phyloP scores from a whole-genome alignment of 2,329 filamentous ascomycete species.

The Monosporascus cannonballus region DNA sequence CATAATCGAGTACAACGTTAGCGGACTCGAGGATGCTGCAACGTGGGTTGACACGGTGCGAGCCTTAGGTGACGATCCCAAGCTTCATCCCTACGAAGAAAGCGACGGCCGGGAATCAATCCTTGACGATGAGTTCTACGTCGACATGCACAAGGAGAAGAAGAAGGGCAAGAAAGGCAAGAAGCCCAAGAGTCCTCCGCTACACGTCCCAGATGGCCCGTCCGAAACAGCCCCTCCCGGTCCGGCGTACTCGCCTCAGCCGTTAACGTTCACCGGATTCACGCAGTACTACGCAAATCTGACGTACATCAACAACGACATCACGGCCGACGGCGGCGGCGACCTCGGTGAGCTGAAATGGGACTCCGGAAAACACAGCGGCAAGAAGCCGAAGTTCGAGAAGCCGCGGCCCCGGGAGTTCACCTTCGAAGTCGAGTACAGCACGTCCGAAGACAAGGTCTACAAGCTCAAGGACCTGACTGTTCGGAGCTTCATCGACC shows the following conservation, averaged over 20 bases:
- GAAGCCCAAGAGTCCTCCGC: slow-evolving; percentile 52
- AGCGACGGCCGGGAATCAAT: slow-evolving; percentile 14
- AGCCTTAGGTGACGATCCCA: not conserved
- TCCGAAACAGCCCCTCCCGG: slow-evolving; percentile 69
- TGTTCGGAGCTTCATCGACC: slow-evolving; percentile 69
- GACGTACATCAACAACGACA: slow-evolving; percentile 78
- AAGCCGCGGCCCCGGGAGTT: slow-evolving; percentile 59
- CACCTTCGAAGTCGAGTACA: slow-evolving; percentile 77
- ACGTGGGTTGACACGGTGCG: slow-evolving; percentile 34
- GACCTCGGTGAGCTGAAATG: slow-evolving; percentile 38
- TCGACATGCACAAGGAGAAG: slow-evolving; percentile 36
- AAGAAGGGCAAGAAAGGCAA: slow-evolving; percentile 40
- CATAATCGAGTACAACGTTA: slow-evolving; percentile 93
- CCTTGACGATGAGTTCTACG: slow-evolving; percentile 20
- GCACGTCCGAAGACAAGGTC: slow-evolving; percentile 68
- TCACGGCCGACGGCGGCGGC: slow-evolving; percentile 28
- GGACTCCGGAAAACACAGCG: slow-evolving; percentile 58
- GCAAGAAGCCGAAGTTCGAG: slow-evolving; percentile 47
- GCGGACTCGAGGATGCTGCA: slow-evolving; percentile 56
- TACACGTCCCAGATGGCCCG: slow-evolving; percentile 65
- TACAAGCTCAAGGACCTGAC: slow-evolving; percentile 80
- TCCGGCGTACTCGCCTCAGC: slow-evolving; percentile 83
- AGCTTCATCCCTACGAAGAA: slow-evolving; percentile 2
- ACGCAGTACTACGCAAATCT: slow-evolving; percentile 93
- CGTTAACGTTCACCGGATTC: slow-evolving; percentile 72